Evolutionary conservation across 2,329 filamentous ascomycete species (phyloP), one percentile per base, ranked within the genome.

Genomic region (Fusarium sp.): DNA sequence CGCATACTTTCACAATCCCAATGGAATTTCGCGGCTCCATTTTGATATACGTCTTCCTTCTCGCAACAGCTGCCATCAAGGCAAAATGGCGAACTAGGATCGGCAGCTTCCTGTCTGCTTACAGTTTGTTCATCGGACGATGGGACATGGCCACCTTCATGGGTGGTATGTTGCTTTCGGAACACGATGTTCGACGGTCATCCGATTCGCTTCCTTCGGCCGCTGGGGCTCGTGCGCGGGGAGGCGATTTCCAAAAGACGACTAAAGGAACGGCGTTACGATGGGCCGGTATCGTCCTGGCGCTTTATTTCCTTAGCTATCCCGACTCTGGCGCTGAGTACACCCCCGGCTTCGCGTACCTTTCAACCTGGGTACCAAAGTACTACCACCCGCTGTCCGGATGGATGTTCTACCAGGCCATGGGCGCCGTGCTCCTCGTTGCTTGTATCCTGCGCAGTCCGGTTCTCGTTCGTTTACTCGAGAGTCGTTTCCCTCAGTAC

Each of bases 71-170:
- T 4, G 75, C 75, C 0, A 60, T 81, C n/a, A 77, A 76, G 47
- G 72, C 76, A 0, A 76, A 67, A 23, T 80, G 77, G 77, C 72
- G 79, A 3, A 65, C 77, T 1, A 67, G 68, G 22, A 60, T 78
- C 13, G 79, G 72, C 0, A 72, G 62, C 0, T 62, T 73, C 7
- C 62, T 81, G 4, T 74, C 78, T 1, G 71, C 71, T 0, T 81
- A 80, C 65, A 78, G 77, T 33, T 40, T 81, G 20, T 46, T 62
- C 0, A 57, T 81, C 5, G 78, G 77, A 4, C 71, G 79, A 8
- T 81, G 79, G 79, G 79, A 81, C n/a, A 78, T 81, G 70, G 76
- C 77, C 20, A 76, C 75, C 1, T 81, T 81, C 52, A 41, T 81
- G 55, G 79, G 77, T 17, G 79, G 79, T 11, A 75, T 75, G 45